phyloP scores from a whole-genome alignment of 371 early-diverging fungal genomes.

The Mortierella sp. region DNA sequence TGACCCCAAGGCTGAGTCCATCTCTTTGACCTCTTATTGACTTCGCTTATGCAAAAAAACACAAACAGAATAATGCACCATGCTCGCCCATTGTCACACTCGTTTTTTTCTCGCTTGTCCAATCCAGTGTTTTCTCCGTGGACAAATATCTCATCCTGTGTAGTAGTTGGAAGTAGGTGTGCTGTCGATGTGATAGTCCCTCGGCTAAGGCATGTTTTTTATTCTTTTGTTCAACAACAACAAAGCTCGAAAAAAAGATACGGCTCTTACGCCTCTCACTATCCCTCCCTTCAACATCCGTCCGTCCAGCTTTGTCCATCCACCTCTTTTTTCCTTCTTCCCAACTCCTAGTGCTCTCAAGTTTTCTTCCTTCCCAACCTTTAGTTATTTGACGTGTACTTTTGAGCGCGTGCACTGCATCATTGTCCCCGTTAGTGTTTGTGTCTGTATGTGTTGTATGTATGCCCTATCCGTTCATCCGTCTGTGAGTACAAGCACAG shows the following conservation, averaged over 20 bases:
- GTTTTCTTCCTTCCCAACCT: not conserved
- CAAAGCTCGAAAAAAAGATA: not conserved
- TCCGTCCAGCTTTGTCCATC: not conserved
- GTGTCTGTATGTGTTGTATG: not conserved
- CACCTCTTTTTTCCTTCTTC: not conserved
- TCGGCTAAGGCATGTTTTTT: not conserved
- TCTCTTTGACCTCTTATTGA: not conserved
- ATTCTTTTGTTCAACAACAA: not conserved
- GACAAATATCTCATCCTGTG: not conserved
- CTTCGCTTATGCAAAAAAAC: not conserved
- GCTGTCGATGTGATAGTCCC: not conserved
- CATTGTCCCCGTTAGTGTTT: no score
- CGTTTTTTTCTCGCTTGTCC: no score
- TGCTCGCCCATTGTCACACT: not conserved
- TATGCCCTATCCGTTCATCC: not conserved
- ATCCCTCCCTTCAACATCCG: not conserved
- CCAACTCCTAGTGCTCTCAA: not conserved
- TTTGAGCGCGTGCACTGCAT: not conserved
- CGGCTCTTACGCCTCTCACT: not conserved
- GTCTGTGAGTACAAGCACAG: not conserved
- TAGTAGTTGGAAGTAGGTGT: not conserved
- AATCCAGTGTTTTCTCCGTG: not conserved
- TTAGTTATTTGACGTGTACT: not conserved
- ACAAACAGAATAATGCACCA: not conserved
- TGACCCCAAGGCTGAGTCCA: not conserved